Base-by-base conservation (phyloP, 352 stramenopile species). In the Phytophthora pseudosyringae region DNA sequence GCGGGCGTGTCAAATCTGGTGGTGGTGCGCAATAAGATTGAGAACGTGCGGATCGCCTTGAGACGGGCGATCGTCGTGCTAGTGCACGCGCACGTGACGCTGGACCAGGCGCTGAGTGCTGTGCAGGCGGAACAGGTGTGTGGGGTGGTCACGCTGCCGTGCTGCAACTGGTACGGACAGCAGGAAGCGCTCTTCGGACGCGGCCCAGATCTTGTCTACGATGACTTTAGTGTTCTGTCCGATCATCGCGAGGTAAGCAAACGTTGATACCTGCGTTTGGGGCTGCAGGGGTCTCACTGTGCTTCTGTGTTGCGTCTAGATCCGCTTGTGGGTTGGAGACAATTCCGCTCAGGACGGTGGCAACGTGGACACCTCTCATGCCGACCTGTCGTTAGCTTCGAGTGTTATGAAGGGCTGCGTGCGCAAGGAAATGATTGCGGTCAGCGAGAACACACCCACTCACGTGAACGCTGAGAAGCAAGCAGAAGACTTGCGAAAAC, bases 121-220 rank as follows among this genome's bases (percentile, higher is more conserved):
- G 73, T 94, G 16, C 74, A 90, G 32, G 83, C 83, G 7, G 76
- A 90, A 8, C 29, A 78, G 15, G 39, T 93, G 26, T 78, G 79
- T 16, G 86, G 81, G 5, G 78, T 93, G 4, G 73, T 93, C 7
- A 93, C 86, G 29, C 65, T 93, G 32, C 86, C 83, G 13, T 94
- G 86, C 64, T 94, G 86, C 60, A 94, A 94, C 53, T 94, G 86
- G 86, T 94, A 93, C 51, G 78, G 81, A 11, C 63, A 81, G 16
- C 86, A 94, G 43, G 83, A 93, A 51, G 28, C 35, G 32, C 73
- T 90, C 31, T 86, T 83, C 41, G 74, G 65, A n/a, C 70, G 77
- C 0, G 72, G 65, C 0, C 83, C 83, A 1, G 75, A 90, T 44
- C 49, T 94, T 33, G 86, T 94, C 3, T 94, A 93, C 62, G 83